These are phyloP conservation scores for Diutina neorugosa DNA, from an alignment of 1,139 yeast species.

Conservation along the genomic window DNA sequence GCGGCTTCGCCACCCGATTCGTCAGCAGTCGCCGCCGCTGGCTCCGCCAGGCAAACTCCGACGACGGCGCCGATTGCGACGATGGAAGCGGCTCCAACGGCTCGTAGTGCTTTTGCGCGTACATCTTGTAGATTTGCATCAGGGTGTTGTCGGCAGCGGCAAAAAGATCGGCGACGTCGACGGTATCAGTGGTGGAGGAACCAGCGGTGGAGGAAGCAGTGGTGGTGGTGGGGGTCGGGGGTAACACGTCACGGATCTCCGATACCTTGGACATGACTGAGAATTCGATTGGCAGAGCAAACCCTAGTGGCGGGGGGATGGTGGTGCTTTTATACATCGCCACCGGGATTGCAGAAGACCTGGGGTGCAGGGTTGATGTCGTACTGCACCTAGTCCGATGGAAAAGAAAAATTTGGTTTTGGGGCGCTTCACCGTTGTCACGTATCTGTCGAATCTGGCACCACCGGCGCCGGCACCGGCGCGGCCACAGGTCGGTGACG, in stretches of 20 bases:
- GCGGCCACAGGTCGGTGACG: too few species aligned
- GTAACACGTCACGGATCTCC: neutral
- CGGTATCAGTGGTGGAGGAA: neutral
- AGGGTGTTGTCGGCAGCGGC: conserved; percentile 3
- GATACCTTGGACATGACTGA: neutral
- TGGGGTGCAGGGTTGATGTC: neutral
- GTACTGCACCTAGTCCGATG: neutral
- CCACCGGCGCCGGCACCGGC: too few species aligned
- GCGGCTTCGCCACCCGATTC: neutral
- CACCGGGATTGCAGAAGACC: neutral
- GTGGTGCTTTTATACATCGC: neutral
- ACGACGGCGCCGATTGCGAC: neutral
- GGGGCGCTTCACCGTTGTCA: neutral
- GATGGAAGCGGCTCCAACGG: too few species aligned
- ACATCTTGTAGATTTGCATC: conserved; percentile 4
- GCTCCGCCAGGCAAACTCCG: neutral
- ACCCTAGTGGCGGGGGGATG: neutral
- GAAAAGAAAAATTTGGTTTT: neutral
- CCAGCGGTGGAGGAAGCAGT: neutral
- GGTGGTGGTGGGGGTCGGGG: neutral
- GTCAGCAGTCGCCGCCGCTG: neutral
- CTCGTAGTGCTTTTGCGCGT: neutral
- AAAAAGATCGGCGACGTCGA: neutral
- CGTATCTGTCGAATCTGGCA: too few species aligned
- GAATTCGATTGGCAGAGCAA: neutral